A percentile compares a stretch with the other conserved stretches of the same genome.
These are phyloP conservation scores for Saccharomycopsis capsularis DNA, from an alignment of 805 yeast genomes.

Conservation along the genomic window DNA sequence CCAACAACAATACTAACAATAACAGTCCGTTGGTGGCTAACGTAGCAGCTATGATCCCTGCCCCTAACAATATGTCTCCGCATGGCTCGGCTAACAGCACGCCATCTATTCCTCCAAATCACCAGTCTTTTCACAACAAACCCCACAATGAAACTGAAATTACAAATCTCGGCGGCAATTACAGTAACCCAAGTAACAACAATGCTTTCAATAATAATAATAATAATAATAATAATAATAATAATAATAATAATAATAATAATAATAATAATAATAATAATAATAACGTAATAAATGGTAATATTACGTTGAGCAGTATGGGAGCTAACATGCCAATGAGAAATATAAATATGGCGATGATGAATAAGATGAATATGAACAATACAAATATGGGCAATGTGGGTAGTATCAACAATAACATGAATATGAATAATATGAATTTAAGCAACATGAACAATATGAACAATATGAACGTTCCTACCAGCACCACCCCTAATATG, in stretches of 20 bases:
- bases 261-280: slow-evolving; percentile 20
- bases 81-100: slow-evolving; percentile 10
- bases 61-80: slow-evolving; percentile 2
- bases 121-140: slow-evolving; percentile 5
- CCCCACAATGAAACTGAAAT: slow-evolving; percentile 12
- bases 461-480: neutral
- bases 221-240: too few relatives aligned
- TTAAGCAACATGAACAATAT: neutral
- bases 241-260: slow-evolving; percentile 17
- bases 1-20: slow-evolving; percentile 7
- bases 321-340: slow-evolving; percentile 2
- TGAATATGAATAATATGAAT: neutral
- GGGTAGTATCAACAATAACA: neutral
- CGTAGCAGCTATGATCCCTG: neutral
- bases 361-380: neutral
- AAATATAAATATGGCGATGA: slow-evolving; percentile 8
- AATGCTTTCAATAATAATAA: too few relatives aligned
- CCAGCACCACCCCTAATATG: neutral
- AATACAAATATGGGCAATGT: neutral
- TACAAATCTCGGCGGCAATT: too few relatives aligned
- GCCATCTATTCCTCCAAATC: slow-evolving; percentile 17
- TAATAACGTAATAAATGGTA: slow-evolving; percentile 18
- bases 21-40: slow-evolving; percentile 7
- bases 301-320: neutral
- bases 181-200: too few relatives aligned